Conservation (phyloP, 1,284 basidiomycete genomes). For the Rhizoctonia solani region DNA sequence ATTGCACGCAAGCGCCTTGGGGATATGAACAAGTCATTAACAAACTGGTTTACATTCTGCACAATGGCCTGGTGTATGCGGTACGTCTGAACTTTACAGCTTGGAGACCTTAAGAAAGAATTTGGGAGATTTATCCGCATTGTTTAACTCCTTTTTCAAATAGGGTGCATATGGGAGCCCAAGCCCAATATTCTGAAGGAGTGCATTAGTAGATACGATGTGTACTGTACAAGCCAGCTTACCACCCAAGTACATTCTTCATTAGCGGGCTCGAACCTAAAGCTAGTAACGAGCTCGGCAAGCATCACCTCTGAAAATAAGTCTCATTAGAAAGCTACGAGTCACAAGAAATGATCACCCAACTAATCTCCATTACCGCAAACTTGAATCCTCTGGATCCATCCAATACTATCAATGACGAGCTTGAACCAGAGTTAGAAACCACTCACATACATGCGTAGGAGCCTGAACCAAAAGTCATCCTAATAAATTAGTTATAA, state of each 20-base stretch:
- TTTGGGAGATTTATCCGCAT: neutral
- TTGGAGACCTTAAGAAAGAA: neutral
- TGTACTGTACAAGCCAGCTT: neutral
- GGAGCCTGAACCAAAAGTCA: neutral
- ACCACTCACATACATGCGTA: neutral
- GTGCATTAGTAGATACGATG: neutral
- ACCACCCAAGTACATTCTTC: slow-evolving; percentile 17
- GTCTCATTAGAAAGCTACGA: too few species aligned
- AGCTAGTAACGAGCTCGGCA: neutral
- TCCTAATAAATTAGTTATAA: neutral
- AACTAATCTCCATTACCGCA: slow-evolving; percentile 28
- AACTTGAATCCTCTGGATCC: slow-evolving; percentile 24
- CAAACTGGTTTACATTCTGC: too few species aligned
- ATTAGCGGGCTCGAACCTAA: slow-evolving; percentile 26
- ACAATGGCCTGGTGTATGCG: too few species aligned
- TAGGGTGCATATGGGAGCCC: slow-evolving; percentile 8
- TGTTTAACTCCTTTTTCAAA: neutral
- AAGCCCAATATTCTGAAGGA: neutral
- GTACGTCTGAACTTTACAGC: too few species aligned
- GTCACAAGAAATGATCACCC: neutral
- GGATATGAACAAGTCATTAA: too few species aligned
- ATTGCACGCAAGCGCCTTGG: too few species aligned
- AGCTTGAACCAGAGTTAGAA: neutral
- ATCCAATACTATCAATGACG: neutral
- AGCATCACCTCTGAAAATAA: slow-evolving; percentile 17